A percentile compares a stretch with the other conserved stretches of the same genome.
These are phyloP conservation scores for Neonectria sp. DNA, from an alignment of 2,329 filamentous ascomycete species.

Conservation along the genomic window DNA sequence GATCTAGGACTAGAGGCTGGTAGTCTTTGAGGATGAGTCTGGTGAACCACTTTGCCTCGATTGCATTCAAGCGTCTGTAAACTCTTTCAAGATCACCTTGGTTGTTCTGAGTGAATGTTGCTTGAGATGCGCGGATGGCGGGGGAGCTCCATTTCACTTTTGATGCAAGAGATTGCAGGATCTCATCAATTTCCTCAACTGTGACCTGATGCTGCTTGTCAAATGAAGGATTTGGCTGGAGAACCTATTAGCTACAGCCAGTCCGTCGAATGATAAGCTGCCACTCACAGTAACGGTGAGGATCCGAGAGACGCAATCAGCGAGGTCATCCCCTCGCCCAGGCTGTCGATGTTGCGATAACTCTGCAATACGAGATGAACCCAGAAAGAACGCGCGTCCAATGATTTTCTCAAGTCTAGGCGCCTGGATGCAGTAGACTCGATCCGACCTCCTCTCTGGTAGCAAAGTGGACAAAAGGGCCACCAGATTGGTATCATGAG, in stretches of 20 bases:
- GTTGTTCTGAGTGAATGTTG: slow-evolving; percentile 45
- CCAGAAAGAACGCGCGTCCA: slow-evolving; percentile 75
- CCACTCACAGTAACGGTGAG: slow-evolving; percentile 71
- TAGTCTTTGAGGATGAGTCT: slow-evolving; percentile 85
- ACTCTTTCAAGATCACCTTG: slow-evolving; percentile 67
- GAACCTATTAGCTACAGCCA: background rate
- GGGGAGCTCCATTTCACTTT: slow-evolving; percentile 80
- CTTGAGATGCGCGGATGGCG: slow-evolving; percentile 62
- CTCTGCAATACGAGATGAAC: slow-evolving; percentile 71
- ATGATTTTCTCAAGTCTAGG: slow-evolving; percentile 76
- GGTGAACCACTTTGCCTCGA: slow-evolving; percentile 90
- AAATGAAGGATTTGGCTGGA: slow-evolving; percentile 61
- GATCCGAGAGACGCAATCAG: slow-evolving; percentile 77
- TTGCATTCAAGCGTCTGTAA: slow-evolving; percentile 73
- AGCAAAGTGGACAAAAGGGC: slow-evolving; percentile 83
- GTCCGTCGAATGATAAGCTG: background rate
- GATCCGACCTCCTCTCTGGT: slow-evolving; percentile 82
- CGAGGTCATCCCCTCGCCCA: slow-evolving; percentile 76
- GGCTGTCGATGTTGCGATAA: slow-evolving; percentile 74
- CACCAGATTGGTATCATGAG: slow-evolving; percentile 68
- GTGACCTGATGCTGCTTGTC: slow-evolving; percentile 63
- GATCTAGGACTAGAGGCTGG: slow-evolving; percentile 75
- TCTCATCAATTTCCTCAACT: slow-evolving; percentile 80
- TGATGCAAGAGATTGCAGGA: slow-evolving; percentile 77
- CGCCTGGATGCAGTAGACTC: slow-evolving; percentile 81